Evolutionary conservation across 1,139 yeast species (phyloP), one percentile per base, ranked within the genome.

Genomic region (Yamadazyma diddensiae): DNA sequence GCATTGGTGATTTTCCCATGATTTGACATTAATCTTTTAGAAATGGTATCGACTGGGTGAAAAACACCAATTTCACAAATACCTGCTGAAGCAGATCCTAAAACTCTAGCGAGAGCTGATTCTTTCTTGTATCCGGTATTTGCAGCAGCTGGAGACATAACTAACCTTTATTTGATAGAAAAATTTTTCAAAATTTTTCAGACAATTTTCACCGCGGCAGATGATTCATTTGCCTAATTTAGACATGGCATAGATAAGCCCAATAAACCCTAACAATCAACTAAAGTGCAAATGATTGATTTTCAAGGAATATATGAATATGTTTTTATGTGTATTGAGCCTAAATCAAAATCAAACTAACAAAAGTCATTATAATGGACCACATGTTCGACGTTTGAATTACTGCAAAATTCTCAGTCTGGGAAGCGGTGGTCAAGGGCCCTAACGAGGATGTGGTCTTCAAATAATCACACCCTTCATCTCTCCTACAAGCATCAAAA

Each of bases 31-130:
- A 92, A 77, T 67, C 99, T 82, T 71, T 92, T 92, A 49, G 98
- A 90, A 53, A 90, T 85, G 36, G 99, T 92, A 65, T 92, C 99
- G 28, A 92, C 97, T 15, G 99, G 99, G 63, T 92, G 99, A 79
- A 92, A 92, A 24, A 94, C 94, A 39, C 85, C 95, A 51, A 92
- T 82, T 64, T 92, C 99, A 54, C 94, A 79, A 55, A 92, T 86
- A 50, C 98, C 99, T 22, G 99, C 98, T 21, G 95, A 76, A 16
- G 97, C 98, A 19, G 97, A 90, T 28, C 99, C 99, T 36, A 90
- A 71, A 30, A 94, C 82, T 61, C 98, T 80, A 52, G 99, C 96
- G 34, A 71, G 48, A 37, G 87, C 97, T 29, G 94, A 81, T 65
- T 88, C 95, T 64, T 85, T 87, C 57, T 88, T 96, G 25, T 66